Base-by-base conservation (phyloP, 108 stramenopile species). In the Epipyxis sp. region DNA sequence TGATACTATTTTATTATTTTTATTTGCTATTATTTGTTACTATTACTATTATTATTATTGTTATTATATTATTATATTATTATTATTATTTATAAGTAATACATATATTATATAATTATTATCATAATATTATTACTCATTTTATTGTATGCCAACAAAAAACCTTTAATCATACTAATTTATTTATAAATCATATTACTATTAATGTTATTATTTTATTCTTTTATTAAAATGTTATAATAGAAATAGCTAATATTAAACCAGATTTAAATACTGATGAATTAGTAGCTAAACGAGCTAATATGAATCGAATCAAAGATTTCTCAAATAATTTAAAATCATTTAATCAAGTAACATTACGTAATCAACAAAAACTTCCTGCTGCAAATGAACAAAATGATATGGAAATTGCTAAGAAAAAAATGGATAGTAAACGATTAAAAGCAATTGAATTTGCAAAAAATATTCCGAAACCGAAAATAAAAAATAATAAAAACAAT, bases 181-280 rank as follows among this genome's bases (percentile, higher is more conserved):
- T n/a, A n/a, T n/a, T n/a, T n/a, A n/a, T n/a, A n/a, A n/a, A n/a
- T n/a, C n/a, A 50, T 50, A 13, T 20, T 13, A 50, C 46, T 20
- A 50, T 6, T 6, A 13, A 50, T 13, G 46, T 13, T 50, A 6
- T 50, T 20, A 13, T 20, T 50, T 50, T 50, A 13, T 50, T 20
- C 20, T 50, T 6, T 20, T 50, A 50, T 50, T 50, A 6, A 6
- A 50, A 50, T 6, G 46, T 6, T 13, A 13, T 6, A 50, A 50
- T 50, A 20, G 46, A 50, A 50, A 50, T 20, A 50, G 20, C 20
- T 6, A 50, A 50, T 50, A 50, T 81, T 25, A 77, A 79, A 46
- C 77, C 69, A 0, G 81, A 85, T 74, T 59, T 85, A 2, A 78
- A 78, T n/a, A 82, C 80, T 1, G 78, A 79, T 1, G 84, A 79